Base-by-base conservation (phyloP, 1,139 yeast genomes). In the Candida glucosophila region DNA sequence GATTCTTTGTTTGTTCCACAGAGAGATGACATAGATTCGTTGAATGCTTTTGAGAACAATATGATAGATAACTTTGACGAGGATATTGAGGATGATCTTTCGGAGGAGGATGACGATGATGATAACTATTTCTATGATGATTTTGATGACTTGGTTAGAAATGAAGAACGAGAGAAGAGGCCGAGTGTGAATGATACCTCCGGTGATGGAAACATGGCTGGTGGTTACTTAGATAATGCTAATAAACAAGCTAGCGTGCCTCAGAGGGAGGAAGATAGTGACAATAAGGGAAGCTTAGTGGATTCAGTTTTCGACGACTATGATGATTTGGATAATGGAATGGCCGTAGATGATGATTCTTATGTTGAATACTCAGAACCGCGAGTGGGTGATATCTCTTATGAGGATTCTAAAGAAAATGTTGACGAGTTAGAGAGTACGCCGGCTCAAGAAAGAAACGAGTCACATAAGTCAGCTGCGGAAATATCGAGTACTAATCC, bases 121-220 rank as follows among this genome's bases (percentile, higher is more conserved):
- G 58, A 52, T 33, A 54, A 57, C 29, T 58, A 58, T 38, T 58
- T 52, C 36, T 58, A 55, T 30, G 62, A 55, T 31, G 64, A 57
- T 21, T 56, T 55, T 40, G 62, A 54, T 30, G 55, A 51, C 22
- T 40, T 46, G 36, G 41, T 53, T 22, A 47, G 47, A 52, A 45
- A 40, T 29, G 35, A 34, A 11, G 21, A 19, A 7, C 12, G 12
- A 11, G 7, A 7, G 12, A 17, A 30, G 6, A 13, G 12, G 29
- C 30, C 23, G 7, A 10, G 12, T 19, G 12, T n/a, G 12, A 19
- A 19, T 10, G 21, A 19, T n/a, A 7, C 12, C 7, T 7, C 12
- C 12, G 8, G 12, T 7, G 9, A 10, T 19, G 12, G 13, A n/a
- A n/a, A n/a, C 12, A 11, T 19, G 21, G 9, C 21, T 19, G 8